Percentiles rank a stretch among this genome's conserved stretches.
Evolutionary conservation across 345 rosid species (phyloP).

Genomic region (Gossypium mustelinum): DNA sequence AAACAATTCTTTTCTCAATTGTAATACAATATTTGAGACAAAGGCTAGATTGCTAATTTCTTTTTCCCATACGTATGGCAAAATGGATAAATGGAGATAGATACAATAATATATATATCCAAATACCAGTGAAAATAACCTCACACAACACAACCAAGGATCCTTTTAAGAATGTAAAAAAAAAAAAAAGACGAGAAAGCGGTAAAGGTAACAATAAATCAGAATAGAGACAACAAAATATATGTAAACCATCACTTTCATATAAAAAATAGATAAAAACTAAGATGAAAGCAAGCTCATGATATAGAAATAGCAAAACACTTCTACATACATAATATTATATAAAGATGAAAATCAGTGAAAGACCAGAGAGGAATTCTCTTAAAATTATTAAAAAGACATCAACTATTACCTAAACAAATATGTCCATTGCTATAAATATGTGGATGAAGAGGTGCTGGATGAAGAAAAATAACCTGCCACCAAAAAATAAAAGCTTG

Average conservation of each 20-base stretch:
- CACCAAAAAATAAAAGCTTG: neutral
- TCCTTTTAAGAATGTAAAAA: neutral
- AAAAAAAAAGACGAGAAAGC: neutral
- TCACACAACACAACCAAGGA: neutral
- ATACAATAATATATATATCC: neutral
- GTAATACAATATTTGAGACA: neutral
- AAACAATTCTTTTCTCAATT: neutral
- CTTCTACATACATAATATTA: neutral
- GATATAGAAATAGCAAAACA: neutral
- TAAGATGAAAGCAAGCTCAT: neutral
- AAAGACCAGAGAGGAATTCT: neutral
- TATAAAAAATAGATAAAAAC: neutral
- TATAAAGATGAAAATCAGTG: neutral
- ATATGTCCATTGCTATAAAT: constrained; percentile 98
- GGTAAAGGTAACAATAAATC: constrained; percentile 6
- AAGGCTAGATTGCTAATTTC: neutral
- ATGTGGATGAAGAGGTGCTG: constrained; percentile 93
- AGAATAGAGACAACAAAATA: neutral
- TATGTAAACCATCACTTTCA: neutral
- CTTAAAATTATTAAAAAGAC: neutral
- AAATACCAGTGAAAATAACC: neutral
- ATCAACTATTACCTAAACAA: constrained; percentile 68
- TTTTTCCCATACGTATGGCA: neutral
- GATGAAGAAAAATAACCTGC: constrained; percentile 85
- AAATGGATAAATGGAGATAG: neutral